A percentile compares a stretch with the other conserved stretches of the same genome.
phyloP scores from a whole-genome alignment of 495 filamentous ascomycete genomes.

The Symbiotaphrina buchneri region DNA sequence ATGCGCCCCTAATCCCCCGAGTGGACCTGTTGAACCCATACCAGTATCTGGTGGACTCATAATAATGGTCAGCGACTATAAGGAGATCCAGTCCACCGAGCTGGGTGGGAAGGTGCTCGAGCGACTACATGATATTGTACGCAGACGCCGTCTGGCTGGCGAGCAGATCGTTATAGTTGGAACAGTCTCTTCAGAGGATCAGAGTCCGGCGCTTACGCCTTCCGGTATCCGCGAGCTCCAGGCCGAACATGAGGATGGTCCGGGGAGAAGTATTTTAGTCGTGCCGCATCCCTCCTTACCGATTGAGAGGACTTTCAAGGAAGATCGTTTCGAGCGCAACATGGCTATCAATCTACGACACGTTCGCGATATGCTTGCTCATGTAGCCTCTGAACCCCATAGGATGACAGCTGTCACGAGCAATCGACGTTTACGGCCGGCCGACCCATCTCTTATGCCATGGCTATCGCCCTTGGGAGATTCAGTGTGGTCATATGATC shows the following conservation, averaged over 20 bases:
- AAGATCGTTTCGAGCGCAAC: conserved; percentile 25
- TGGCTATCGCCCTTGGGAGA: conserved; percentile 26
- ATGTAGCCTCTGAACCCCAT: too few species aligned
- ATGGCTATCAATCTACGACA: conserved; percentile 46
- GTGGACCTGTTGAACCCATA: too few species aligned
- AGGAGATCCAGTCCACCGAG: conserved; percentile 39
- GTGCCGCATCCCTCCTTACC: conserved; percentile 8
- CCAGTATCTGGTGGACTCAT: too few species aligned
- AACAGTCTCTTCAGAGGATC: conserved; percentile 29
- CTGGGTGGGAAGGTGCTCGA: conserved; percentile 38
- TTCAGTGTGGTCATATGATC: conserved; percentile 32
- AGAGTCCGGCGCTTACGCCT: conserved; percentile 22
- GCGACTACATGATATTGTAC: conserved; percentile 45
- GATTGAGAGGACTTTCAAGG: conserved; percentile 15
- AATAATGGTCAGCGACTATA: conserved; percentile 51
- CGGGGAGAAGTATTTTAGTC: conserved; percentile 28
- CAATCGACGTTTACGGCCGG: too few species aligned
- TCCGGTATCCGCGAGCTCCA: conserved; percentile 24
- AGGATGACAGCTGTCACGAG: too few species aligned
- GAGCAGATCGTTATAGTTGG: conserved; percentile 59
- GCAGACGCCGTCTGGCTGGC: conserved; percentile 42
- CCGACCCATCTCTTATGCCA: too few species aligned
- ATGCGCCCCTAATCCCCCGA: too few species aligned
- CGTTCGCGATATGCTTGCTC: conserved; percentile 43
- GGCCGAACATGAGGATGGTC: conserved; percentile 14